phyloP scores from a whole-genome alignment of 345 rosid genomes.

The Bruguiera parviflora region DNA sequence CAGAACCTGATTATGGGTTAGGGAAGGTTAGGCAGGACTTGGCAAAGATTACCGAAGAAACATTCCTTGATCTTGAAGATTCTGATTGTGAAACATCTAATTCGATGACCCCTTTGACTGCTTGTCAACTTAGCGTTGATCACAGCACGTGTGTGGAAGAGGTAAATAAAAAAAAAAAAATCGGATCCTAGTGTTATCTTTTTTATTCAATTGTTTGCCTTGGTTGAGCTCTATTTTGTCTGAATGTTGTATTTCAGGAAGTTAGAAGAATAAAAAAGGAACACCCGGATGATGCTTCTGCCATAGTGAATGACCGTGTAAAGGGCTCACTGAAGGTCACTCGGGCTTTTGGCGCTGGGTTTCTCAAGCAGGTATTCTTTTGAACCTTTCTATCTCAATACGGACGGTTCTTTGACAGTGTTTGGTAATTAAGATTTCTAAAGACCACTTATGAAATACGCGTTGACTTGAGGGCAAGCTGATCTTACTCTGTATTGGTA shows the following conservation, averaged over 20 bases:
- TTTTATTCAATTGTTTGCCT: neutral
- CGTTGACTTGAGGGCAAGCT: too few relatives aligned
- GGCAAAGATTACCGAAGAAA: slow-evolving; percentile 83
- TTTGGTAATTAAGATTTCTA: neutral
- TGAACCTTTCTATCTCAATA: neutral
- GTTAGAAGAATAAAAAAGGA: slow-evolving; percentile 75
- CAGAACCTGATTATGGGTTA: slow-evolving; percentile 37
- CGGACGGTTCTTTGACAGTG: neutral
- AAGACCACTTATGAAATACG: neutral
- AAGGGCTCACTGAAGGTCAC: slow-evolving; percentile 94
- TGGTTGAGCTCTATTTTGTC: neutral
- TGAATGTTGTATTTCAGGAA: slow-evolving; percentile 49
- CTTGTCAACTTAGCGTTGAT: slow-evolving; percentile 81
- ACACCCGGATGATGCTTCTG: slow-evolving; percentile 74
- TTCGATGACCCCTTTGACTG: slow-evolving; percentile 30
- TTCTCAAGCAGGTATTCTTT: slow-evolving; percentile 70
- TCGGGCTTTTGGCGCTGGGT: slow-evolving; percentile 95
- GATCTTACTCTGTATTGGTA: too few relatives aligned
- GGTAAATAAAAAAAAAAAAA: slow-evolving; percentile 32
- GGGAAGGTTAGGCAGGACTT: slow-evolving; percentile 68
- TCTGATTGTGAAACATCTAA: slow-evolving; percentile 24
- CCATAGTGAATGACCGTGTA: slow-evolving; percentile 74
- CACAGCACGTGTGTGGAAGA: slow-evolving; percentile 78
- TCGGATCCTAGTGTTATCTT: slow-evolving; percentile 2
- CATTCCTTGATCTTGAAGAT: slow-evolving; percentile 54